Conservation (phyloP, 129 eudicot species). For the Flaveria robusta region DNA sequence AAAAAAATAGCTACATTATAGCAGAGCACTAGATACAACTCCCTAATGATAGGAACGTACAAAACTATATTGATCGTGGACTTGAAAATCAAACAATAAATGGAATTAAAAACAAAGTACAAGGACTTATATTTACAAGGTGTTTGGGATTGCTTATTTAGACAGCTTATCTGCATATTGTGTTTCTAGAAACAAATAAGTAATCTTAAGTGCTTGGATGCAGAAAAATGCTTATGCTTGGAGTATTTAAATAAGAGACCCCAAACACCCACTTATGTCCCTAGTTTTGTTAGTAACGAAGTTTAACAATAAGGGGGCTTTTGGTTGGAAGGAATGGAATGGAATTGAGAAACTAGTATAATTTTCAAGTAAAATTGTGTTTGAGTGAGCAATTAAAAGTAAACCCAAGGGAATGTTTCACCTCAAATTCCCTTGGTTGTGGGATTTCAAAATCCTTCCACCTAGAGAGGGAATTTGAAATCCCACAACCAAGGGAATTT, state of each 20-base stretch:
- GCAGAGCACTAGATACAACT: background rate
- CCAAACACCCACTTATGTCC: background rate
- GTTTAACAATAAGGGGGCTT: too few species aligned
- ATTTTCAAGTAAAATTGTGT: too few species aligned
- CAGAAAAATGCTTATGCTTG: too few species aligned
- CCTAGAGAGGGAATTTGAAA: too few species aligned
- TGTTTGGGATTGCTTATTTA: background rate
- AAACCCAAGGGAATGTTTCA: too few species aligned
- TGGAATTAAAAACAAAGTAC: background rate
- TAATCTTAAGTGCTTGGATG: background rate
- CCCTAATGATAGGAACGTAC: background rate
- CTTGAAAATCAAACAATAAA: background rate
- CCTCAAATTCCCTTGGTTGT: too few species aligned
- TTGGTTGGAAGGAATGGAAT: too few species aligned
- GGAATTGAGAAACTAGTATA: too few species aligned
- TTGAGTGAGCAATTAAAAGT: too few species aligned
- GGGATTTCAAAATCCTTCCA: too few species aligned
- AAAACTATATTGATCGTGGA: background rate
- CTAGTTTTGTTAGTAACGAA: too few species aligned
- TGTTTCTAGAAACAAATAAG: background rate
- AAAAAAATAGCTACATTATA: slow-evolving; percentile 1
- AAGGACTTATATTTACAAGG: background rate
- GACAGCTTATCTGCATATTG: background rate
- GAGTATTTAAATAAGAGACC: background rate
- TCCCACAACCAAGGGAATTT: too few species aligned